phyloP scores from a whole-genome alignment of 805 yeast species.

The Suhomyces tanzawaensis region DNA sequence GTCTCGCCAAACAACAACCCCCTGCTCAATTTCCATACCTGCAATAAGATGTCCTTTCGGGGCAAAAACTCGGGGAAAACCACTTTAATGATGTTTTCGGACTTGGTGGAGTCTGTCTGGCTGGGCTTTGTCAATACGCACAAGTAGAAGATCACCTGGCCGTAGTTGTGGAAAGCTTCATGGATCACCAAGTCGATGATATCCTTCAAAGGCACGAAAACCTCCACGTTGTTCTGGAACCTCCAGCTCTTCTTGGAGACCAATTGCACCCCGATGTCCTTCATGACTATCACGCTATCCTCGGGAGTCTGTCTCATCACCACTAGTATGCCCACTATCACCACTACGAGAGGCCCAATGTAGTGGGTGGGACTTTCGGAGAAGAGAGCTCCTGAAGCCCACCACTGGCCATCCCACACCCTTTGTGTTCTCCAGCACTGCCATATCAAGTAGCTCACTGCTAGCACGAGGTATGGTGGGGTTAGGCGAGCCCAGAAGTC shows the following conservation, averaged over 20 bases:
- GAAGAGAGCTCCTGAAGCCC: background rate
- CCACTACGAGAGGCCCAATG: background rate
- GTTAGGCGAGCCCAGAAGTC: slow-evolving; percentile 7
- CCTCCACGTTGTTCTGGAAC: slow-evolving; percentile 17
- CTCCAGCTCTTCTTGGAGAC: slow-evolving; percentile 25
- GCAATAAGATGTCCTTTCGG: slow-evolving; percentile 36
- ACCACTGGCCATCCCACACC: background rate
- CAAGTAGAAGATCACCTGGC: slow-evolving; percentile 61
- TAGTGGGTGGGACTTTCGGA: background rate
- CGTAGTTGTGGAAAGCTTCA: slow-evolving; percentile 70
- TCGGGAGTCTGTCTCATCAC: slow-evolving; percentile 33
- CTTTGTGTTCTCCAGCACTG: background rate
- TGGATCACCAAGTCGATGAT: slow-evolving; percentile 68
- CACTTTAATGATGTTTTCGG: slow-evolving; percentile 26
- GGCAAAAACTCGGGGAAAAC: slow-evolving; percentile 45
- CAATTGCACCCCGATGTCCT: slow-evolving; percentile 48
- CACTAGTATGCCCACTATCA: slow-evolving; percentile 8
- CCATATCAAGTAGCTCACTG: background rate
- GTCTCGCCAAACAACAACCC: slow-evolving; percentile 33
- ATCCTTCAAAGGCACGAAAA: slow-evolving; percentile 55
- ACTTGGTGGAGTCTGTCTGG: slow-evolving; percentile 5
- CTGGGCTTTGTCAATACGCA: slow-evolving; percentile 50
- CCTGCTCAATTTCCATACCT: slow-evolving; percentile 40
- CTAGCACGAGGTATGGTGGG: background rate
- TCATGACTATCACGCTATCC: slow-evolving; percentile 43